Evolutionary conservation across 768 basidiomycete genomes (phyloP).

Genomic region (Agaricus sinodeliciosus): DNA sequence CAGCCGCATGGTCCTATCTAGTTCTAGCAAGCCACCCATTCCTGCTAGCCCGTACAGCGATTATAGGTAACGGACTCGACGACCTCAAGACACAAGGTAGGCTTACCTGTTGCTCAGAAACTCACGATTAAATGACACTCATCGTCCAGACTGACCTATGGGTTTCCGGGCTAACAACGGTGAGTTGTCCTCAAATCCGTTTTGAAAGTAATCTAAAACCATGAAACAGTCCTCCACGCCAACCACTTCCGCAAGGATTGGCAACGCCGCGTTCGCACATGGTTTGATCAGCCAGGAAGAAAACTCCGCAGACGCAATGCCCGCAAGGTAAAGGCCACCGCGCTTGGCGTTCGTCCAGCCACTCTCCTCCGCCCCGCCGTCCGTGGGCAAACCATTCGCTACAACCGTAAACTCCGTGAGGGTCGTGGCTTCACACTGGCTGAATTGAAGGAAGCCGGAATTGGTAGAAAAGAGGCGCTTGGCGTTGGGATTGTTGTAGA

Average conservation of each 20-base stretch:
- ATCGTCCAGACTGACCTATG: slow-evolving; percentile 47
- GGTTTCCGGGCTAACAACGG: slow-evolving; percentile 81
- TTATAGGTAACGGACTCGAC: slow-evolving; percentile 34
- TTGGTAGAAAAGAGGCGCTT: slow-evolving; percentile 89
- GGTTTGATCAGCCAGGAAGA: slow-evolving; percentile 99
- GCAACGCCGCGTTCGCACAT: slow-evolving; percentile 93
- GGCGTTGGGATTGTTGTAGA: slow-evolving; percentile 94
- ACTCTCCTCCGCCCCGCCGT: slow-evolving; percentile 94
- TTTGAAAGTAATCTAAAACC: slow-evolving; percentile 12
- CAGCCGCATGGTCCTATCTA: slow-evolving; percentile 31
- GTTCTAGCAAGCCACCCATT: slow-evolving; percentile 34
- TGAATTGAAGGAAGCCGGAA: slow-evolving; percentile 94
- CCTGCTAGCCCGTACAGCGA: slow-evolving; percentile 20
- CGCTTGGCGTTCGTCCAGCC: slow-evolving; percentile 88
- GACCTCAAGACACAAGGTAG: slow-evolving; percentile 43
- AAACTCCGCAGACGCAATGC: slow-evolving; percentile 93
- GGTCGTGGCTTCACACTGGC: slow-evolving; percentile 93
- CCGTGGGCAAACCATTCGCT: slow-evolving; percentile 91
- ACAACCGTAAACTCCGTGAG: slow-evolving; percentile 96
- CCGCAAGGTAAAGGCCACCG: slow-evolving; percentile 84
- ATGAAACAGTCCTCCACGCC: slow-evolving; percentile 65
- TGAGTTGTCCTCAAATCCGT: slow-evolving; percentile 24
- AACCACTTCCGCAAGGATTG: slow-evolving; percentile 99
- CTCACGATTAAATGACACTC: slow-evolving; percentile 10
- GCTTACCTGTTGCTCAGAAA: slow-evolving; percentile 13